Base-by-base conservation (phyloP, 2,329 filamentous ascomycete genomes). In the Pseudophaeomoniella oleicola region DNA sequence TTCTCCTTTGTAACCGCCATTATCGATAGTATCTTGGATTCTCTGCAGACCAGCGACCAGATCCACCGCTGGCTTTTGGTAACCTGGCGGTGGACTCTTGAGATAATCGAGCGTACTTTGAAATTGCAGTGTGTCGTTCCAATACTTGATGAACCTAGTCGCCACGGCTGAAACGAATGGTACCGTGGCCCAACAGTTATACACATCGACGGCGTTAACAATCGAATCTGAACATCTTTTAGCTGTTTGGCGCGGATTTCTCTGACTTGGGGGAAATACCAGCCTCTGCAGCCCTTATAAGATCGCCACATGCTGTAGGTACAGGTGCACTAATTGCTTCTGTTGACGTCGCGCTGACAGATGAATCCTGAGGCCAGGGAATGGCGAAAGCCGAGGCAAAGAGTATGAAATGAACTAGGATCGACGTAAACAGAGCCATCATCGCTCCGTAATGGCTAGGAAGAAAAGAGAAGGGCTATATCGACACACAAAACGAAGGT, bases 21-120 rank as follows among this genome's bases (percentile, higher is more conserved):
- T 50, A 14, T 50, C 42, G 4, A 64, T 59, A 11, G 62, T 69
- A 4, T 51, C 41, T 30, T 57, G 54, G 34, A 75, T 66, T 5
- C 51, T 50, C 37, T 65, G 58, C 3, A 75, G 51, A 1, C 54
- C 58, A 5, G 46, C 61, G 16, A 66, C 45, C 9, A 73, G 55
- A 41, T 75, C 71, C 17, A 62, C 54, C 1, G 59, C 48, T 1
- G 67, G 62, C 36, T 69, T 60, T 38, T 57, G 55, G 50, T 74
- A 75, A 9, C 56, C 58, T 12, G 57, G 40, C 0, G 72, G 72
- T 3, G 72, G 71, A 35, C 67, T 52, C 42, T 66, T 67, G 22
- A 70, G 56, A 46, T 61, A 66, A 9, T 61, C 58, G 10, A 64
- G 49, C 3, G 63, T 64, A 30, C 62, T 66, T 45, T 71, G 66